phyloP scores from a whole-genome alignment of 441 rosid genomes.

The Biscutella laevigata region DNA sequence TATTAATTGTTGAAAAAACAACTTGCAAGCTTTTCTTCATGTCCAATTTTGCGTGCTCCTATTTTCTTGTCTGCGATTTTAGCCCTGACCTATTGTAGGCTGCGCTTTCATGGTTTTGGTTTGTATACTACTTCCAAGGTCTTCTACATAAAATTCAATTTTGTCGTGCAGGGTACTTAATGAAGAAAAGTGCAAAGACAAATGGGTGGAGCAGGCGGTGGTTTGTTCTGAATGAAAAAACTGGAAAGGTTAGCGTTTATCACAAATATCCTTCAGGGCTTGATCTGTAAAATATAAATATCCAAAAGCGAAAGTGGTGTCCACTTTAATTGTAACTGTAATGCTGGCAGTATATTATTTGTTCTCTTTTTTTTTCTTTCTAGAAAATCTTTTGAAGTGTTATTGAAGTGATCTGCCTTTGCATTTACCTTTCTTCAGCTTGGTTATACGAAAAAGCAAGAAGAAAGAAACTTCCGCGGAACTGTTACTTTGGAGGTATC shows the following conservation, averaged over 20 bases:
- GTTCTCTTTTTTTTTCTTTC: not conserved
- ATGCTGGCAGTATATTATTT: not conserved
- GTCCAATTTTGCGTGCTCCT: not conserved
- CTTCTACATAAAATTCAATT: not conserved
- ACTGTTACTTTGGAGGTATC: constrained; percentile 59
- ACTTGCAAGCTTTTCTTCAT: not conserved
- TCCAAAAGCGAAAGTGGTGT: constrained; percentile 4
- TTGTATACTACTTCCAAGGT: constrained; percentile 2
- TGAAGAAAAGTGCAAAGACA: too few relatives aligned
- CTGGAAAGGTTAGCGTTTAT: not conserved
- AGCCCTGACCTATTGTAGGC: not conserved
- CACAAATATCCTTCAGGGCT: not conserved
- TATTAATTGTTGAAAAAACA: not conserved
- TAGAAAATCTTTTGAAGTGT: not conserved
- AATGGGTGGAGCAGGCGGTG: too few relatives aligned
- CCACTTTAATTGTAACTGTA: not conserved
- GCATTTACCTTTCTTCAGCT: constrained; percentile 35
- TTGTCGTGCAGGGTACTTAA: constrained; percentile 1
- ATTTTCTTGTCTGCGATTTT: not conserved
- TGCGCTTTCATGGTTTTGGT: not conserved
- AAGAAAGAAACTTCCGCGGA: constrained; percentile 64
- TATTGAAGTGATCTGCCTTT: constrained; percentile 6
- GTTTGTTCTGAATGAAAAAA: too few relatives aligned
- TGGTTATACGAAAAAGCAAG: constrained; percentile 70
- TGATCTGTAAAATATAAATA: constrained; percentile 5